Base-by-base conservation (phyloP, 805 yeast genomes). In the Metschnikowia aberdeeniae region DNA sequence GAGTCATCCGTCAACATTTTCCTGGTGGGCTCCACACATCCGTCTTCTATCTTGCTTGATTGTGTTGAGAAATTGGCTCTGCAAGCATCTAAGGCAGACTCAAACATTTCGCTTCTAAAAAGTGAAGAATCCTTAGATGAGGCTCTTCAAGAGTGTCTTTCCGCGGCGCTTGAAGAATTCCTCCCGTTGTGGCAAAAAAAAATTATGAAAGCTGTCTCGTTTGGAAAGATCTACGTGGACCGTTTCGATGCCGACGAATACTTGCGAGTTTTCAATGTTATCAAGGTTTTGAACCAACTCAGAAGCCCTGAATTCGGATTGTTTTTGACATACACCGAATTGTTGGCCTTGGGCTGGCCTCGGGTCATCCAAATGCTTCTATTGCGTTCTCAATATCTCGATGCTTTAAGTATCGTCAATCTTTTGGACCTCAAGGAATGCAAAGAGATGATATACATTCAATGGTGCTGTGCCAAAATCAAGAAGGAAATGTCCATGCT, bases 381-480 rank as follows among this genome's bases (percentile, higher is more conserved):
- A 28, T 61, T 68, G 34, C 72, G 93, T 38, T 76, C 79, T 33
- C 67, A 75, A 50, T 86, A 84, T 64, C 70, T 76, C 9, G 70
- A 86, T 36, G 81, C 89, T 2, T 61, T 88, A 29, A 77, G 82
- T 48, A 67, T 89, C 1, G 75, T 86, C 5, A 73, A 76, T 13
- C 68, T 77, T 26, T 53, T 68, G 73, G 52, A 66, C 64, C 38
- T 63, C 69, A 40, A 81, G 77, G 36, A 68, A 14, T 54, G 58
- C 33, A 59, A 54, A 35, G 61, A 60, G 19, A 30, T 52, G 12
- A 76, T 93, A 0, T 85, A 84, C 56, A 71, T 80, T 1, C 76
- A 82, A 51, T 93, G 98, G 98, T 90, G 96, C 5, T 77, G 83
- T 47, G 66, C 76, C 29, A 86, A 87, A 57, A 80, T 90, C 20